Evolutionary conservation across 176 grass and related monocot genomes (phyloP), one percentile per base, ranked within the genome.

Genomic region (Chrysopogon serrulatus): DNA sequence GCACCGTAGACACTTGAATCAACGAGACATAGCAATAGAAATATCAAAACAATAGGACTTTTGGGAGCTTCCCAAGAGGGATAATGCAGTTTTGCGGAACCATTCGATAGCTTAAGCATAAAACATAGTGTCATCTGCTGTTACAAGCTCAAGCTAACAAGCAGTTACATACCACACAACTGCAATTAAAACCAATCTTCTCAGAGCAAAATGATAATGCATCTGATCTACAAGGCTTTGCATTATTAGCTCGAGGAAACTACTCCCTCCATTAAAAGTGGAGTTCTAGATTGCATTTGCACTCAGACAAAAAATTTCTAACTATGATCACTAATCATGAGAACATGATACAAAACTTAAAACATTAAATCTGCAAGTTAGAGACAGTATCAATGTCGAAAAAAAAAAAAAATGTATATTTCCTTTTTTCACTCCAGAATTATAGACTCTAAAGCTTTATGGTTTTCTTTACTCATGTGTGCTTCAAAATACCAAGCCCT

Each of bases 381-480:
- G 27, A 37, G 11, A 51, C 17, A 13, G 10, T 35, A 51, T 37
- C 13, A 26, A 39, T 17, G 34, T 39, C 0, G 0, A 1, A 54
- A 75, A 54, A 0, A 23, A 32, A 72, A 28, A 69, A n/a, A 26
- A 47, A 26, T 45, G 26, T 6, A 49, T 7, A 33, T 33, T 21
- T 33, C 32, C 43, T 48, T 47, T 47, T 79, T 36, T 60, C 31
- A 53, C 26, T 79, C 37, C 37, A 36, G 49, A 71, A 70, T 71
- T 63, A 57, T 62, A 71, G 21, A 15, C 11, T 13, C 5, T 64
- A 17, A 24, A 73, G 68, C 7, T 65, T 56, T 76, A 37, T 39
- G 31, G 41, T 31, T 87, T 82, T 77, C n/a, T 76, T 33, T 39
- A 12, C 49, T 76, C 32, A 70, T 33, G 27, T 76, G 30, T 61